A percentile compares a stretch with the other conserved stretches of the same genome.
These are phyloP conservation scores for Neofusicoccum laricinum DNA, from an alignment of 2,329 filamentous ascomycete species.

Conservation along the genomic window DNA sequence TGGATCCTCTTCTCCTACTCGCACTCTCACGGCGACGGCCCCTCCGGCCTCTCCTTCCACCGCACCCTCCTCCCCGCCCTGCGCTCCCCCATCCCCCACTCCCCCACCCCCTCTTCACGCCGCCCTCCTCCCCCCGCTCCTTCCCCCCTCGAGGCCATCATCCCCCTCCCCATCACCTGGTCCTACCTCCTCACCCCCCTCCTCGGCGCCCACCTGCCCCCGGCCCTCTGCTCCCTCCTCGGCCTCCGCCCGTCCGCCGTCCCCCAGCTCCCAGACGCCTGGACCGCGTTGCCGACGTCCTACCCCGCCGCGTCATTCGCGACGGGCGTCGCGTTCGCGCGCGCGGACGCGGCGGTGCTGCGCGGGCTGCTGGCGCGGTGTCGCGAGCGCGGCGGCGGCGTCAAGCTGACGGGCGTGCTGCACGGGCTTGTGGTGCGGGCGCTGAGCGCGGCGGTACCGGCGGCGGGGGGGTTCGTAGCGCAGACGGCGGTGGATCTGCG, in stretches of 20 bases:
- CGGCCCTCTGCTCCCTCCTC: conserved; percentile 30
- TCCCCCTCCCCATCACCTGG: conserved; percentile 44
- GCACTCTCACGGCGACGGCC: conserved; percentile 46
- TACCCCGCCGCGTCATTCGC: conserved; percentile 25
- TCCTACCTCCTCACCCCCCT: conserved; percentile 42
- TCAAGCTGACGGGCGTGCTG: conserved; percentile 43
- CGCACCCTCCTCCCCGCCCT: conserved; percentile 35
- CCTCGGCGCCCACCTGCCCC: conserved; percentile 38
- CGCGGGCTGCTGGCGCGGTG: conserved; percentile 28
- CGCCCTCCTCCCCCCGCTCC: conserved; percentile 21
- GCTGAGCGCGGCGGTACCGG: conserved; percentile 30
- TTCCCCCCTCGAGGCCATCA: conserved; percentile 39
- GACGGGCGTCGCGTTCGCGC: conserved; percentile 33
- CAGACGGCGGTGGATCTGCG: conserved; percentile 44
- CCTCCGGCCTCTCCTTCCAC: conserved; percentile 44
- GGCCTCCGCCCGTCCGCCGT: conserved; percentile 29
- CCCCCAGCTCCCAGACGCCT: conserved; percentile 29
- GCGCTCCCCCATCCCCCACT: not conserved
- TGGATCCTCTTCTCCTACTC: conserved; percentile 44
- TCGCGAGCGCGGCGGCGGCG: conserved; percentile 24
- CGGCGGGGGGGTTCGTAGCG: conserved; percentile 30
- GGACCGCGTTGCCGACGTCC: conserved; percentile 29
- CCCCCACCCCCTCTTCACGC: not conserved
- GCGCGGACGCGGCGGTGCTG: conserved; percentile 30
- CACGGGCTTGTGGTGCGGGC: conserved; percentile 41